Base-by-base conservation (phyloP, 2,329 filamentous ascomycete species). In the Fusarium continuum region DNA sequence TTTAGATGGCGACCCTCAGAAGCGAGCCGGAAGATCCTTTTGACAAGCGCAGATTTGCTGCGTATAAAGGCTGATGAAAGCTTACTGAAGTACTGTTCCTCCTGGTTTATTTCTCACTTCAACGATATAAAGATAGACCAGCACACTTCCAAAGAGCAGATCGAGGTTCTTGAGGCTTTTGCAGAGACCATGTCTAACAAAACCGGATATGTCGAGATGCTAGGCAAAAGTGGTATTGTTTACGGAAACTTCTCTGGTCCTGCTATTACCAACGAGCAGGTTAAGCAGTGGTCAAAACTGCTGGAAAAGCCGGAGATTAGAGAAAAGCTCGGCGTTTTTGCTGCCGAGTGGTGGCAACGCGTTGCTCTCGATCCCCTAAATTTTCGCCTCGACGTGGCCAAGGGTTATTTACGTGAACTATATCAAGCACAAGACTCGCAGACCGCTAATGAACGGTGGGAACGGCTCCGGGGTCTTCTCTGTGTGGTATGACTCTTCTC, bases 141-240 rank as follows among this genome's bases (percentile, higher is more conserved):
- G 7, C 64, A 72, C 16, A 54, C 67, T 0, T 2, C 34, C 0
- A 25, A 31, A 4, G 60, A 72, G 23, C 51, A 65, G 6, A 55
- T 35, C 1, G 70, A 72, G 34, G 65, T 70, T 1, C 67, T 73
- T 29, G 58, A 72, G 26, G 61, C 57, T 0, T 53, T 73, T 5
- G 60, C 61, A 1, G 56, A 57, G 22, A 39, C 53, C 0, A 5
- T 72, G 16, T 58, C 59, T 8, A 44, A 72, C 28, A 62, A 64
- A 2, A 52, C 56, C 2, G 48, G 62, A 0, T 55, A 61, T 2
- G 53, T 55, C 5, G 29, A 31, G 9, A 65, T 70, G 49, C 23
- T 68, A 2, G 64, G 66, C 14, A 57, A 47, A 14, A 6, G 8
- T 2, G 41, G 51, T 14, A 41, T 51, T 23, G 0, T 28, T 10